A percentile compares a stretch with the other conserved stretches of the same genome.
Evolutionary conservation across 1,139 yeast species (phyloP).

Genomic region (Hemisphaericaspora lyxosophila): DNA sequence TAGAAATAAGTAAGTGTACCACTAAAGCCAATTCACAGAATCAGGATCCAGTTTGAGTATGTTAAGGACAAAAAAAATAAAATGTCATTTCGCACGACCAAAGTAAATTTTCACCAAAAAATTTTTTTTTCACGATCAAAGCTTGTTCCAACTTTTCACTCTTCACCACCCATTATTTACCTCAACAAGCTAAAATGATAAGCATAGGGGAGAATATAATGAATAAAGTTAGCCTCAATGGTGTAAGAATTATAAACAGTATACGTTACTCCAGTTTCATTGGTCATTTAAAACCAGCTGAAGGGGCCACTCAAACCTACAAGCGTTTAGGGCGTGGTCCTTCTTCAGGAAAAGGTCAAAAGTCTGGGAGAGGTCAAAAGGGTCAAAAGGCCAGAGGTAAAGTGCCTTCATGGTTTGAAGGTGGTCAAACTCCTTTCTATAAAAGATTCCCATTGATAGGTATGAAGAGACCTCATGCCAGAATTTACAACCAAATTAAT

Average conservation of each 20-base stretch:
- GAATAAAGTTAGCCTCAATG: constrained; percentile 4
- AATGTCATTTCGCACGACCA: constrained; percentile 2
- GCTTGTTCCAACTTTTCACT: too few species aligned
- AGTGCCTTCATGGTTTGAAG: constrained; percentile 93
- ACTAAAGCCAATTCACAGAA: too few species aligned
- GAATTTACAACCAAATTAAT: constrained; percentile 53
- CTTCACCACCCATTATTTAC: too few species aligned
- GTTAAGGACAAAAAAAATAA: too few species aligned
- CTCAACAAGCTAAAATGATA: constrained; percentile 7
- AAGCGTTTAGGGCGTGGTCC: constrained; percentile 97
- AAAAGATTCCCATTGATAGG: constrained; percentile 91
- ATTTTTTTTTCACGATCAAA: constrained; percentile 3
- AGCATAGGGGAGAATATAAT: constrained; percentile 7
- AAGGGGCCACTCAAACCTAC: constrained; percentile 41
- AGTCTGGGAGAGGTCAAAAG: constrained; percentile 94
- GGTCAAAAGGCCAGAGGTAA: constrained; percentile 97
- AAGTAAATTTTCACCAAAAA: constrained; percentile 1
- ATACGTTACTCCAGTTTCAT: constrained; percentile 27
- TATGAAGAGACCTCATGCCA: constrained; percentile 60
- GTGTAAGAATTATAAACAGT: constrained; percentile 8
- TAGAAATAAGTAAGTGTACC: too few species aligned
- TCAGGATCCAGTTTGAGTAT: too few species aligned
- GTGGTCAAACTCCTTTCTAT: constrained; percentile 96
- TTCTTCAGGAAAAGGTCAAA: constrained; percentile 88
- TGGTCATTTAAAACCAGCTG: constrained; percentile 40